Base-by-base conservation (phyloP, 768 basidiomycete genomes). In the Strobilomyces confusus region DNA sequence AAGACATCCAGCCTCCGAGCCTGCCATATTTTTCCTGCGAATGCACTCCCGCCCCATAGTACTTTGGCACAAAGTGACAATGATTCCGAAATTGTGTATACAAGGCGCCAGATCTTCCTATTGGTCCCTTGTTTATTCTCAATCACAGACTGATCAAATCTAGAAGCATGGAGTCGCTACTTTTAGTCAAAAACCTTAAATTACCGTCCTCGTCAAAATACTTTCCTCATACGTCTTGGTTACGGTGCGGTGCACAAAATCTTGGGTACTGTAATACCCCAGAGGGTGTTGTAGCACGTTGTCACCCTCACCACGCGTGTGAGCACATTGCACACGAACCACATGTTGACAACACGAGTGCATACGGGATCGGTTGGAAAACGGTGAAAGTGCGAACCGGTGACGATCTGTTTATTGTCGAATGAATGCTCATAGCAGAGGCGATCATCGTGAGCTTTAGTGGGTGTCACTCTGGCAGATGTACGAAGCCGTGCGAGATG, bases 111-210 rank as follows among this genome's bases (percentile, higher is more conserved):
- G 56, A 61, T 66, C 64, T 60, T 66, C 64, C 57, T 57, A 46
- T 59, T 61, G 59, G 48, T 42, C 17, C 52, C 52, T 54, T 49
- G 50, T 52, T 46, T 44, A 38, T 47, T 44, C 26, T 49, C 44
- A 44, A 52, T 59, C 49, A 55, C 46, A 52, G 33, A 56, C 41
- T 45, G 26, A 64, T 66, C 63, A 55, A 52, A 61, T 58, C 51
- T 53, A 49, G 62, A 64, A 65, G 59, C 56, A 55, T 59, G 60
- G 54, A 46, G 23, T 51, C 49, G 56, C 62, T 54, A 41, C 56
- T 44, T 64, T 64, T 65, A 65, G 65, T 36, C 48, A 62, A 64
- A 65, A 65, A 65, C 65, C 59, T 62, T 65, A 65, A 64, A 52
- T 55, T 56, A 23, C 46, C 45, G 52, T 58, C 62, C 26, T 64